Evolutionary conservation across 108 stramenopile genomes (phyloP).

Genomic region (Aurantiochytrium sp.): DNA sequence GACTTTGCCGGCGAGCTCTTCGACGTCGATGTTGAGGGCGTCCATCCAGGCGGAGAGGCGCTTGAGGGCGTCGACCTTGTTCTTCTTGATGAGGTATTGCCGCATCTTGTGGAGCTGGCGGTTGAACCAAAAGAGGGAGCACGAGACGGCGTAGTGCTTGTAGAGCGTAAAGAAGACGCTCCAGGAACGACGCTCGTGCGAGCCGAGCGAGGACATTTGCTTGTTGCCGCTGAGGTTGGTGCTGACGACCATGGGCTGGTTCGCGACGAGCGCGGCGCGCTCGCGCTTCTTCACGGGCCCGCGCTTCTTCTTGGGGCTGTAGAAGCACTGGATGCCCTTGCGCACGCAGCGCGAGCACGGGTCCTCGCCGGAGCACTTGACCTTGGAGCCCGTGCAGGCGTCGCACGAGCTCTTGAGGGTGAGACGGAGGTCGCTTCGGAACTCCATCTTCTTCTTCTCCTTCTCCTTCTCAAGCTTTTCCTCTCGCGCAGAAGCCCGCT

Average conservation of each 20-base stretch:
- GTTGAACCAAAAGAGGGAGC: slow-evolving; percentile 12
- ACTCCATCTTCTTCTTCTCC: background rate
- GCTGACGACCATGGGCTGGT: slow-evolving; percentile 22
- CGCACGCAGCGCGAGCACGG: slow-evolving; percentile 1
- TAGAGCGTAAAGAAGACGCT: slow-evolving; percentile 12
- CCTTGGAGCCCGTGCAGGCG: slow-evolving; percentile 7
- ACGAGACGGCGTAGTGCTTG: slow-evolving; percentile 22
- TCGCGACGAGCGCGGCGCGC: background rate
- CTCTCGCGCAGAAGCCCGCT: too few relatives aligned
- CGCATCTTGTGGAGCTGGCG: slow-evolving; percentile 27
- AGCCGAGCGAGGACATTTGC: slow-evolving; percentile 25
- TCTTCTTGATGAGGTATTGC: slow-evolving; percentile 23
- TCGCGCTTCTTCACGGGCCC: slow-evolving; percentile 25
- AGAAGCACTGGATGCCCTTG: slow-evolving; percentile 27
- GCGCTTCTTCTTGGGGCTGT: slow-evolving; percentile 24
- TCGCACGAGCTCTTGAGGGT: slow-evolving; percentile 32
- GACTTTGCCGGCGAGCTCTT: slow-evolving; percentile 17
- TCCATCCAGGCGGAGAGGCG: slow-evolving; percentile 22
- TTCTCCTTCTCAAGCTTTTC: too few relatives aligned
- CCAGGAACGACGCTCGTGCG: slow-evolving; percentile 4
- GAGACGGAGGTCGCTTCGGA: background rate
- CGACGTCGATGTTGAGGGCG: slow-evolving; percentile 11
- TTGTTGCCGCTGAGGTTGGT: background rate
- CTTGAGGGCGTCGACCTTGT: background rate
- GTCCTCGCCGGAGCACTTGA: slow-evolving; percentile 22